These are phyloP conservation scores for Chrysopogon serrulatus DNA, from an alignment of 176 grass and related monocot genomes.

Conservation along the genomic window DNA sequence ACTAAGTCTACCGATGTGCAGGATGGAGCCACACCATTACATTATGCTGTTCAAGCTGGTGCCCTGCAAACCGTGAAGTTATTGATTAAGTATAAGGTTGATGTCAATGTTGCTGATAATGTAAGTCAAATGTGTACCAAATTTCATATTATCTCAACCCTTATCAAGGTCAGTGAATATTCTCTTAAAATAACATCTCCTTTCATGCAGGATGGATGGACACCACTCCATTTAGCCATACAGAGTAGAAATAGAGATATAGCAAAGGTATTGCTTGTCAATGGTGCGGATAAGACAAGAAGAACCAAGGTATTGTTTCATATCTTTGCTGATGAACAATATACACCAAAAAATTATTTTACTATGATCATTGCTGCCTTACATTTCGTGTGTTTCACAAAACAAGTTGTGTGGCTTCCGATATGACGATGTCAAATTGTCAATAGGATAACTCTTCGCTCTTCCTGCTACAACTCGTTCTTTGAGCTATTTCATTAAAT, in stretches of 20 bases:
- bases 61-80: slow-evolving; percentile 85
- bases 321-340: not conserved
- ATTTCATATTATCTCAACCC: not conserved
- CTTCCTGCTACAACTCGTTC: not conserved
- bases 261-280: slow-evolving; percentile 71
- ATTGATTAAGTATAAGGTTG: slow-evolving; percentile 80
- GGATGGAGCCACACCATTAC: slow-evolving; percentile 80
- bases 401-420: not conserved
- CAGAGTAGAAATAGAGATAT: slow-evolving; percentile 90
- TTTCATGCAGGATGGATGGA: slow-evolving; percentile 77
- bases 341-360: not conserved
- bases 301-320: slow-evolving; percentile 53
- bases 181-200: not conserved
- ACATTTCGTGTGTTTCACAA: not conserved
- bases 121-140: slow-evolving; percentile 30
- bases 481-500: not conserved
- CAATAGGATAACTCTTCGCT: not conserved
- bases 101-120: slow-evolving; percentile 83
- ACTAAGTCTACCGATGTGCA: slow-evolving; percentile 15
- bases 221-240: slow-evolving; percentile 74
- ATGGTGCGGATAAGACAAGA: slow-evolving; percentile 91
- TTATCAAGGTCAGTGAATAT: not conserved
- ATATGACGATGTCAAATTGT: not conserved
- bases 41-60: slow-evolving; percentile 93
- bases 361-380: not conserved